These are phyloP conservation scores for Sclerotinia borealis DNA, from an alignment of 2,329 filamentous ascomycete species.

Conservation along the genomic window DNA sequence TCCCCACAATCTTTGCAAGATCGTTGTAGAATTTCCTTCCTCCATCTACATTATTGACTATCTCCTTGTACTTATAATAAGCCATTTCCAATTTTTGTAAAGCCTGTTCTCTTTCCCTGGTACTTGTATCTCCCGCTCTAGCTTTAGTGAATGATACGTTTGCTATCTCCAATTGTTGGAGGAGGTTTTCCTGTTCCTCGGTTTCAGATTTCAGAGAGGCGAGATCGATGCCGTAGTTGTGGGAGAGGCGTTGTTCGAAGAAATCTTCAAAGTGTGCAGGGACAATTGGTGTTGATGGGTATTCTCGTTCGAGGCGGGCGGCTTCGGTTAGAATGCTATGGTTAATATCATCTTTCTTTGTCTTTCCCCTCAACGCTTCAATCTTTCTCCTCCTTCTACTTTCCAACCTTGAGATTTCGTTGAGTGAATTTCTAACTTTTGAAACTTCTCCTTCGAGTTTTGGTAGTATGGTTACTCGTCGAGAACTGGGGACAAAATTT, in stretches of 20 bases:
- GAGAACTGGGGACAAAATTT: slow-evolving; percentile 82
- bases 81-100: slow-evolving; percentile 85
- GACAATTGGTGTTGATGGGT: slow-evolving; percentile 76
- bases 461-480: slow-evolving; percentile 71
- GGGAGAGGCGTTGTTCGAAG: slow-evolving; percentile 72
- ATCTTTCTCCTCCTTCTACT: slow-evolving; percentile 73
- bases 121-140: slow-evolving; percentile 52
- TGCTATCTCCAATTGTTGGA: slow-evolving; percentile 63
- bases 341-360: slow-evolving; percentile 82
- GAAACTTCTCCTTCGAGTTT: slow-evolving; percentile 74
- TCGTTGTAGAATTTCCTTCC: slow-evolving; percentile 97
- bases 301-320: slow-evolving; percentile 76
- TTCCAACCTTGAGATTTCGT: slow-evolving; percentile 79
- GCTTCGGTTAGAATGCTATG: slow-evolving; percentile 77
- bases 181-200: slow-evolving; percentile 67
- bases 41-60: slow-evolving; percentile 83
- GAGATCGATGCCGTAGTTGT: slow-evolving; percentile 71
- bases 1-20: slow-evolving; percentile 76
- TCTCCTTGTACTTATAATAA: slow-evolving; percentile 94
- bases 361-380: slow-evolving; percentile 71
- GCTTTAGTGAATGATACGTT: slow-evolving; percentile 73
- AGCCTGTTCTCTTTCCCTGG: slow-evolving; percentile 73
- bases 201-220: slow-evolving; percentile 65
- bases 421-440: slow-evolving; percentile 70
- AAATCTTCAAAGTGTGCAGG: slow-evolving; percentile 88